phyloP scores from a whole-genome alignment of 768 basidiomycete genomes.

The Mycena maculata region DNA sequence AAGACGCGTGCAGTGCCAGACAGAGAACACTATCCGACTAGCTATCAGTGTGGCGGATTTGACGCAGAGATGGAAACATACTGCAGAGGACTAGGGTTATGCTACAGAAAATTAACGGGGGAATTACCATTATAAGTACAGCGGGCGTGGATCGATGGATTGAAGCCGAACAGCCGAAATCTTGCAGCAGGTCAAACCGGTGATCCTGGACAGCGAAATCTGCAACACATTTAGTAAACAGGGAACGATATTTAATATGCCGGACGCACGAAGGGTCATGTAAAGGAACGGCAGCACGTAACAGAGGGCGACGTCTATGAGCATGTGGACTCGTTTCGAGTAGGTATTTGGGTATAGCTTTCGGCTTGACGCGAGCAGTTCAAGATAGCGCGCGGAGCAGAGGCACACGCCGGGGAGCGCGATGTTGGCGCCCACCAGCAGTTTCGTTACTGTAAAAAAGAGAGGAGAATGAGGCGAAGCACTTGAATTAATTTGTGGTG shows the following conservation, averaged over 20 bases:
- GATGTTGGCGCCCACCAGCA: conserved; percentile 5
- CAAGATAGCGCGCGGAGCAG: conserved; percentile 21
- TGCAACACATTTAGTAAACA: neutral
- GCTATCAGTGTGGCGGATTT: neutral
- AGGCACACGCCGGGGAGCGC: conserved; percentile 28
- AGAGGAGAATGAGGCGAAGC: neutral
- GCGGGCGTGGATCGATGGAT: conserved; percentile 25
- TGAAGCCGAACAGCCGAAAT: conserved; percentile 23
- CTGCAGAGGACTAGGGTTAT: conserved; percentile 20
- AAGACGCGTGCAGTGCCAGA: conserved; percentile 7
- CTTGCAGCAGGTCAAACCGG: conserved; percentile 23
- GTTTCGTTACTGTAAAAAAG: conserved; percentile 10
- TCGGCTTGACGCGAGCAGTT: conserved; percentile 23
- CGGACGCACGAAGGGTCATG: conserved; percentile 21
- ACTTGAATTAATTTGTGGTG: neutral
- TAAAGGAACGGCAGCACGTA: conserved; percentile 29
- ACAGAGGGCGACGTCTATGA: conserved; percentile 22
- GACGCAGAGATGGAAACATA: neutral
- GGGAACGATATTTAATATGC: neutral
- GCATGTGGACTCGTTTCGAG: conserved; percentile 26
- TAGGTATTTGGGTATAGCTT: conserved; percentile 31
- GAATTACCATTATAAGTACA: conserved; percentile 20
- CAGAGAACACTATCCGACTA: neutral
- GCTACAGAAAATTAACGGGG: conserved; percentile 16
- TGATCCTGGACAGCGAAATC: conserved; percentile 31